Base-by-base conservation (phyloP, 768 basidiomycete species). In the Suillus tomentosus region DNA sequence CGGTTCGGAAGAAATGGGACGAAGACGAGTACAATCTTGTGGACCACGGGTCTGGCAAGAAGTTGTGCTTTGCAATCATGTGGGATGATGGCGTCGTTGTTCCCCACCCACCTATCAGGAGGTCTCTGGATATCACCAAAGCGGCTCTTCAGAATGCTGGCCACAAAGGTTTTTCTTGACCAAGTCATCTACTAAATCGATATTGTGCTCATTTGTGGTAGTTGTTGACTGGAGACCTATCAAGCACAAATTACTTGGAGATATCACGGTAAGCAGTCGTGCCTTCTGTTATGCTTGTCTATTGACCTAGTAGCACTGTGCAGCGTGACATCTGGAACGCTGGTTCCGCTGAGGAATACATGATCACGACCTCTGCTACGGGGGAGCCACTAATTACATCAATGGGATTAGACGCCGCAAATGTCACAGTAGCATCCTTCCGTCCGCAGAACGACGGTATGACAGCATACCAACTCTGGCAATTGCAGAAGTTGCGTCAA, bases 201-300 rank as follows among this genome's bases (percentile, higher is more conserved):
- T 45, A 62, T 14, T 47, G 36, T 57, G 11, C 60, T 50, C 7
- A 48, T 45, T 11, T 10, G 2, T 27, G 60, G 22, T 62, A 90
- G 91, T 92, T 19, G 80, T 93, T 59, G 85, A 90, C 60, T 94
- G 90, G 90, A 73, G 80, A 42, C 85, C 86, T 0, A 70, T 80
- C 42, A 81, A 86, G 37, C 87, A 89, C 66, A 63, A 64, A 6
- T 82, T 84, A 62, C 77, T 90, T 3, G 71, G 71, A 57, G 66
- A 77, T 0, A 71, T 72, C 15, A 69, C 79, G n/a, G 86, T 87
- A 69, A 66, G 83, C 47, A n/a, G 17, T 10, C 19, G 64, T 79
- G 45, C 50, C 40, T 24, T n/a, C 9, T n/a, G 22, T n/a, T 27
- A n/a, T 51, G 22, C 47, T 22, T 22, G 24, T 58, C 27, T 48